Evolutionary conservation across 345 rosid species (phyloP), one percentile per base, ranked within the genome.

Genomic region (thale cress (Arabidopsis thaliana)): DNA sequence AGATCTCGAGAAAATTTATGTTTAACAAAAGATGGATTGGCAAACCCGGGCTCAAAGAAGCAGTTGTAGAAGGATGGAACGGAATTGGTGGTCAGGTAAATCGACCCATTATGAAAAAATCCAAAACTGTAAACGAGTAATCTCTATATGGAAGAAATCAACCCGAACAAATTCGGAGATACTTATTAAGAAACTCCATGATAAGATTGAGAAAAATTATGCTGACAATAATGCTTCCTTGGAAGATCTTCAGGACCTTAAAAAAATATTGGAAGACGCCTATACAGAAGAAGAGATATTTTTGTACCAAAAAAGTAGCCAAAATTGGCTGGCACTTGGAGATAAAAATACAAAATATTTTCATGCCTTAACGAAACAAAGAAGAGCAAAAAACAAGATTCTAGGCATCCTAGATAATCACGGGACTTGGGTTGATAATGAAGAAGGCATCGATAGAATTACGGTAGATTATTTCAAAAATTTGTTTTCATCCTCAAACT

Each of bases 31-130:
- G 44, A 40, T 40, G 44, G 30, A 8, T 50, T 0, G 13, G 1
- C 0, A 50, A 23, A 8, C 1, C 13, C 0, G 44, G 44, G 0
- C 14, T 40, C 10, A 40, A 3, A 22, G 55, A 50, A 1, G 13
- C 12, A 1, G 9, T 46, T 3, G 1, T 6, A 3, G 51, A 16
- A 2, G 11, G 28, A 0, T 49, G 53, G 10, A 25, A 25, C 2
- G 28, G 28, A 25, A 2, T 1, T 2, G 28, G 28, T 25, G 2
- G 28, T 25, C 28, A 2, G 28, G 28, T 25, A 25, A 2, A 11
- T 3, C 0, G 1, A 0, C 5, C 24, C 0, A 0, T 16, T 1
- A 6, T 0, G 3, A 8, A 2, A n/a, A 6, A 3, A 46, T 46
- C 4, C 5, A 48, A 2, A 48, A 7, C 0, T 16, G 52, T 2